Conservation (phyloP, 306 rosid genomes). For the Parietaria judaica region DNA sequence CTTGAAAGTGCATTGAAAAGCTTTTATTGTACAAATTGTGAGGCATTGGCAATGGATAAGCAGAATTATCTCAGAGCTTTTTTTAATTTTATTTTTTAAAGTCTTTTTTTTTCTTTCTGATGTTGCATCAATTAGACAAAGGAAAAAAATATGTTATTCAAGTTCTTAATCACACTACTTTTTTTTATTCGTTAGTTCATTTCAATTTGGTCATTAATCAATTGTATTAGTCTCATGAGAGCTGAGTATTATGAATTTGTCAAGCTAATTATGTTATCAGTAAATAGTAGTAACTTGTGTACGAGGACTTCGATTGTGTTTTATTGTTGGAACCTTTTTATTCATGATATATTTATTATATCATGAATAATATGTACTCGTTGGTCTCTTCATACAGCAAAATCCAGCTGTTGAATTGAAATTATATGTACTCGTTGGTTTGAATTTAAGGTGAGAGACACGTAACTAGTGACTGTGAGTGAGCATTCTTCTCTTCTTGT, state of each 20-base stretch:
- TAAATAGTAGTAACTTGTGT: not conserved
- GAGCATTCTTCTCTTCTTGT: not conserved
- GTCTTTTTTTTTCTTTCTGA: not conserved
- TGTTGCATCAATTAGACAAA: too few relatives aligned
- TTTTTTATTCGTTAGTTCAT: constrained; percentile 9
- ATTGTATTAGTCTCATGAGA: not conserved
- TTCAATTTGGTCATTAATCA: not conserved
- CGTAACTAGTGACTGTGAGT: too few relatives aligned
- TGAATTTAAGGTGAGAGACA: too few relatives aligned
- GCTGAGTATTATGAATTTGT: constrained; percentile 1
- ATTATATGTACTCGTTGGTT: too few relatives aligned
- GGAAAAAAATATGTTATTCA: not conserved
- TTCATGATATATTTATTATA: not conserved
- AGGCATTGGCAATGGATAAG: constrained; percentile 5
- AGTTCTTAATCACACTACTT: constrained; percentile 12
- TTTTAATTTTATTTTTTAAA: not conserved
- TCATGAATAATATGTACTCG: too few relatives aligned
- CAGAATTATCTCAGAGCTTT: not conserved
- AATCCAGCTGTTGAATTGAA: too few relatives aligned
- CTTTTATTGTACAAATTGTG: not conserved
- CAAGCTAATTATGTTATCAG: not conserved
- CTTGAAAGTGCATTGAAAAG: not conserved
- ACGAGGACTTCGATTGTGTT: not conserved
- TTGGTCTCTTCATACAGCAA: too few relatives aligned
- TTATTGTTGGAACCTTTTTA: not conserved